Evolutionary conservation across 768 basidiomycete species (phyloP), one percentile per base, ranked within the genome.

Genomic region (Tephrocybe sp.): DNA sequence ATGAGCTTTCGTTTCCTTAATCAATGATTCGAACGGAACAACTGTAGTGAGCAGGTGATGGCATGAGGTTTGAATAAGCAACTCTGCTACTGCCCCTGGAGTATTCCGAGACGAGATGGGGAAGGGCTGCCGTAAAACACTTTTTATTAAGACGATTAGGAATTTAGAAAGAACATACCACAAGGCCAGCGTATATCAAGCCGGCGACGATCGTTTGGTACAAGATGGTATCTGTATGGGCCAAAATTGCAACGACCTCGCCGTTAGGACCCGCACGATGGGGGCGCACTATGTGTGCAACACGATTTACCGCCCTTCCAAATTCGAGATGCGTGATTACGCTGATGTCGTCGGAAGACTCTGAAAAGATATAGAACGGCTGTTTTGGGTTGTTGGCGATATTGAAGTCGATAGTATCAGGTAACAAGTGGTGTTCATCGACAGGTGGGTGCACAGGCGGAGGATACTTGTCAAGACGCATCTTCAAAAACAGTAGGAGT

Each of bases 241-340:
- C 66, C 3, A 71, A 54, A 9, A 72, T 49, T 0, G 62, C 66
- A 8, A 72, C 37, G 3, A 70, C 56, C 15, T 50, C 52, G 5
- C 57, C 60, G 16, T 67, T 60, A 4, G 47, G 24, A 0, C 62
- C 51, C 19, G 34, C 44, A 1, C 65, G 57, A 8, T 51, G 38
- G 0, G 69, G 69, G 5, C 69, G 62, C 18, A 73, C 24, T 15
- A 56, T 49, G 41, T 68, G 67, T 0, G 72, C 70, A 26, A 67
- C 54, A 5, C 72, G 64, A 37, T 75, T 67, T n/a, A 63, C 63
- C 1, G 72, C 75, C 16, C 66, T 66, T 15, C 61, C 62, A 51
- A 73, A 76, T 41, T 76, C 71, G 4, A 71, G 43, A 39, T 64
- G 64, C 1, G 68, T 61, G 9, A 76, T 60, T 13, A 52, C 27